A percentile compares a stretch with the other conserved stretches of the same genome.
phyloP scores from a whole-genome alignment of 345 rosid species.

The Diplotaxis tenuifolia region DNA sequence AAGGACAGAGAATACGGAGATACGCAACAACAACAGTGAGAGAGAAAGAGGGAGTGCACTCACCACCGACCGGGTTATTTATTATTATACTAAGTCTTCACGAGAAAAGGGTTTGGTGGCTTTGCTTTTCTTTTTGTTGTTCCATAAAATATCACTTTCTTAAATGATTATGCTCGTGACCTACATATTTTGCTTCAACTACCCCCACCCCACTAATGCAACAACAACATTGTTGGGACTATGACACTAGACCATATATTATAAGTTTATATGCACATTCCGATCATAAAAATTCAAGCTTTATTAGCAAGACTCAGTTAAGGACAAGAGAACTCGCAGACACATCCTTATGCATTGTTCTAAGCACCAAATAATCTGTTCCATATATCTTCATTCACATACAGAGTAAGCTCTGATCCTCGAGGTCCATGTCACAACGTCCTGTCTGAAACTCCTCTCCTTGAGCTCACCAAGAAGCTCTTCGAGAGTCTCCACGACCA shows the following conservation, averaged over 20 bases:
- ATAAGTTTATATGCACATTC: background rate
- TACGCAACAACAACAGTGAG: conserved; percentile 15
- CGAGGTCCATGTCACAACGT: conserved; percentile 96
- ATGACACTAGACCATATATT: conserved; percentile 21
- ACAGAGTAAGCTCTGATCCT: no score
- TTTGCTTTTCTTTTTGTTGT: conserved; percentile 2
- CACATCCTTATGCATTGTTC: conserved; percentile 71
- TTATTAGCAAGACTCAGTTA: background rate
- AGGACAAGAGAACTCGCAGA: conserved; percentile 32
- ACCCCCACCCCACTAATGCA: conserved; percentile 21
- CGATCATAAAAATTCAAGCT: conserved; percentile 25
- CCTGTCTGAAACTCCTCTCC: conserved; percentile 46
- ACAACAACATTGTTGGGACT: background rate
- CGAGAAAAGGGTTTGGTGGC: conserved; percentile 37
- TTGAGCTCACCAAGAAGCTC: conserved; percentile 49
- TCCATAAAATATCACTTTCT: conserved; percentile 18
- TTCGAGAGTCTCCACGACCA: conserved; percentile 70
- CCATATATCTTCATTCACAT: conserved; percentile 68
- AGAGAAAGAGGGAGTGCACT: conserved; percentile 16
- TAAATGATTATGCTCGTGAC: conserved; percentile 8
- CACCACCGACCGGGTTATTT: conserved; percentile 32
- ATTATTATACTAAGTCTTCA: conserved; percentile 23
- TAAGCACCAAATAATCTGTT: conserved; percentile 70
- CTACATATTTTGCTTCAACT: conserved; percentile 11
- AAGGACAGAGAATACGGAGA: conserved; percentile 3